These are phyloP conservation scores for Lotus japonicus DNA, from an alignment of 306 rosid genomes.

Conservation along the genomic window DNA sequence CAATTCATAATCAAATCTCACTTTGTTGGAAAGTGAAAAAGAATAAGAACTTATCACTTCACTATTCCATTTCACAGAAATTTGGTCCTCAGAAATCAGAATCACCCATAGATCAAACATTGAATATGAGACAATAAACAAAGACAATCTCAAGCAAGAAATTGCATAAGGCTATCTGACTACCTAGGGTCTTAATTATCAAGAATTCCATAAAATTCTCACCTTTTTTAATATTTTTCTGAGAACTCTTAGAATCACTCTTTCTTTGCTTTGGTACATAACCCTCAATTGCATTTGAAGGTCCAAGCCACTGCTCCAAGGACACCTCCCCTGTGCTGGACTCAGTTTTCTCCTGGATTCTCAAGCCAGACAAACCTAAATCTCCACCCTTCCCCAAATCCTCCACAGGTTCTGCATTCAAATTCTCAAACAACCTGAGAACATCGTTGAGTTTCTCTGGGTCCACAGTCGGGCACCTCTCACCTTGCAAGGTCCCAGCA, in stretches of 20 bases:
- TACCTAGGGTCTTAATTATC: background rate
- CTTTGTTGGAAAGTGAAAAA: conserved; percentile 17
- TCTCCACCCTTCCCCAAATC: conserved; percentile 38
- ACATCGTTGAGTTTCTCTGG: conserved; percentile 40
- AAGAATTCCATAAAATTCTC: conserved; percentile 18
- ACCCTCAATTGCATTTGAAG: conserved; percentile 94
- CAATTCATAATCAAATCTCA: conserved; percentile 46
- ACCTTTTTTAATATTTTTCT: conserved; percentile 51
- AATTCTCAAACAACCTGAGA: conserved; percentile 42
- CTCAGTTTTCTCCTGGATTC: conserved; percentile 60
- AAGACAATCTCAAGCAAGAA: background rate
- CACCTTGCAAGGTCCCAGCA: conserved; percentile 51
- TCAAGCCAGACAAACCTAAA: conserved; percentile 51
- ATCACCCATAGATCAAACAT: conserved; percentile 4
- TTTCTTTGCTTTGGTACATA: conserved; percentile 65
- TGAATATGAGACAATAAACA: conserved; percentile 8
- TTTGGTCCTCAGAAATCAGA: conserved; percentile 5
- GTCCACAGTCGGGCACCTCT: conserved; percentile 53
- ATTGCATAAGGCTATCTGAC: background rate
- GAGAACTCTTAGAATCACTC: conserved; percentile 21
- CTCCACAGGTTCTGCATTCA: conserved; percentile 31
- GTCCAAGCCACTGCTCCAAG: conserved; percentile 69
- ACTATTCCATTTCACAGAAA: conserved; percentile 25
- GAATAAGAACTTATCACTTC: background rate
- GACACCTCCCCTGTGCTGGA: conserved; percentile 38